Evolutionary conservation across 345 rosid genomes (phyloP), one percentile per base, ranked within the genome.

Genomic region (Clarkia xantiana): DNA sequence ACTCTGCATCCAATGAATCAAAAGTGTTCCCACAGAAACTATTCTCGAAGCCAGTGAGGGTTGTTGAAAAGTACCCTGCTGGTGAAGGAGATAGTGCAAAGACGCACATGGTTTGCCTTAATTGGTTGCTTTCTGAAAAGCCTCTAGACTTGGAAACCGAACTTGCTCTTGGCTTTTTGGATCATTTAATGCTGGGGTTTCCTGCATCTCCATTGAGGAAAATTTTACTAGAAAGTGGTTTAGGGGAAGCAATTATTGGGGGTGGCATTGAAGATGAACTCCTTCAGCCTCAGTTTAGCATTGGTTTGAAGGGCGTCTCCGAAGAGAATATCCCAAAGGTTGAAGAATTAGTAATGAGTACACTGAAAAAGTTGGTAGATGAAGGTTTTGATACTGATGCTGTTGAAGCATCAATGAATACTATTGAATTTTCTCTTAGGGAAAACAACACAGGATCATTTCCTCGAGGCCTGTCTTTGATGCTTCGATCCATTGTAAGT

Each of bases 401-500:
- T 62, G 76, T 91, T 59, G 98, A 91, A 74, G 98, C 96, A 71
- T 91, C 96, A 54, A 86, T 91, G 96, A 91, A 91, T 67, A 91
- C 96, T 17, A 86, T 86, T 58, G 98, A 91, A 68, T 83, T 91
- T 67, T 83, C 96, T 70, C 88, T 91, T 13, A 71, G 98, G 66
- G 98, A 91, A 64, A 91, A 91, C 66, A 86, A 91, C 53, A 91
- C 94, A 9, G 96, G 96, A 42, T 91, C 98, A 57, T 91, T 83
- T 67, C 98, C 98, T 64, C 94, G 98, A 56, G 98, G 98, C 52
- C 69, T 91, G 67, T 83, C 98, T 23, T 62, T 91, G 62, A 91
- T 91, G 98, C 91, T 91, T 61, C 86, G 78, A 12, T 86, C 98
- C 55, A 75, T 91, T 1, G 94, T 86, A 67, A 62, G 80, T 34